Percentiles rank a stretch among this genome's conserved stretches.
Evolutionary conservation across 106 monocot genomes (phyloP).

Genomic region (Allium cepa): DNA sequence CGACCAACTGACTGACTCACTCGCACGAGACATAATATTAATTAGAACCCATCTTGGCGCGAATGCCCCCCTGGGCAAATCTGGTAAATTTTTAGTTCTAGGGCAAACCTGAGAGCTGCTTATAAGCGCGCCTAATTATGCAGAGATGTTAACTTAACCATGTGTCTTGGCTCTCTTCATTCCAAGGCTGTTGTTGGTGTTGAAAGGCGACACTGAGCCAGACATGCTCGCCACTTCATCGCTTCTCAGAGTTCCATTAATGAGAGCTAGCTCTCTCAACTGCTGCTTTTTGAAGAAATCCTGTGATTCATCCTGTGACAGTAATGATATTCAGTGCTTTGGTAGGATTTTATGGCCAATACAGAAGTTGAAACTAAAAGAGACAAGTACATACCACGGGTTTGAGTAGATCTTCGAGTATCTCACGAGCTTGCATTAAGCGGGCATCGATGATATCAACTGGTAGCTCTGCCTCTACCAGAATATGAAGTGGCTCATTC

Average conservation of each 20-base stretch:
- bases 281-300: conserved; percentile 64
- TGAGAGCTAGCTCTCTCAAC: conserved; percentile 50
- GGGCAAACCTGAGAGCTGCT: neutral
- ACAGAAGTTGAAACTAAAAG: neutral
- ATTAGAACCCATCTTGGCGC: neutral
- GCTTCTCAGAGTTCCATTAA: conserved; percentile 44
- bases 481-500: conserved; percentile 53
- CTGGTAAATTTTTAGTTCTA: conserved; percentile 1
- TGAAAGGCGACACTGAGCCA: conserved; percentile 52
- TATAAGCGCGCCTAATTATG: too few relatives aligned
- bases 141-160: conserved; percentile 19
- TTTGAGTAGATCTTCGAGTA: conserved; percentile 49
- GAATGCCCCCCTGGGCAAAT: neutral
- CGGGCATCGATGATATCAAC: conserved; percentile 45
- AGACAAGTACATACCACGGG: conserved; percentile 35
- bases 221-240: conserved; percentile 44
- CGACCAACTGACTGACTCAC: neutral
- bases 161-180: conserved; percentile 80
- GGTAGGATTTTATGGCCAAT: neutral
- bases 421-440: conserved; percentile 47
- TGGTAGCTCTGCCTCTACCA: conserved; percentile 58
- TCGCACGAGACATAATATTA: conserved; percentile 5
- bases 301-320: conserved; percentile 49
- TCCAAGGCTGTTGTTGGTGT: conserved; percentile 45
- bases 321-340: neutral